These are phyloP conservation scores for Bipolaris cookei DNA, from an alignment of 2,329 filamentous ascomycete species.

Conservation along the genomic window DNA sequence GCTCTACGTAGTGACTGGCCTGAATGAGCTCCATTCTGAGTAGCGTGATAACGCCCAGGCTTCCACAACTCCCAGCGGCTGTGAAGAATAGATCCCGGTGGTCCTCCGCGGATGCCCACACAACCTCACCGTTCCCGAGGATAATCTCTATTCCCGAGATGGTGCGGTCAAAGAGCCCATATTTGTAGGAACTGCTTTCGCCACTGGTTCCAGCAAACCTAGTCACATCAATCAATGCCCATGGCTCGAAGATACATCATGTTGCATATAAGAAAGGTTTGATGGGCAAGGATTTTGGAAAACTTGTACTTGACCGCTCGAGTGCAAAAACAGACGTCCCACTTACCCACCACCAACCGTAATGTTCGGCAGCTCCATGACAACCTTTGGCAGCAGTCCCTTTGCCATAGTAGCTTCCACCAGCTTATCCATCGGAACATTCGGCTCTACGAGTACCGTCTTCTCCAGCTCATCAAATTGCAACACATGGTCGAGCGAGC, in stretches of 20 bases:
- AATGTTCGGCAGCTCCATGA: slow-evolving; percentile 75
- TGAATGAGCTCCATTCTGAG: slow-evolving; percentile 65
- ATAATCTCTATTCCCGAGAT: slow-evolving; percentile 69
- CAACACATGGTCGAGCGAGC: slow-evolving; percentile 56
- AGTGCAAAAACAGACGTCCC: background rate
- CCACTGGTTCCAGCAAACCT: slow-evolving; percentile 68
- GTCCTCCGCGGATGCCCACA: slow-evolving; percentile 54
- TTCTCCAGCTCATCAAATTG: slow-evolving; percentile 51
- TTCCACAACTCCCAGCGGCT: slow-evolving; percentile 66
- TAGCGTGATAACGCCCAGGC: slow-evolving; percentile 65
- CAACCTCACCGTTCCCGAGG: slow-evolving; percentile 62
- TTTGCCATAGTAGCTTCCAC: slow-evolving; percentile 63
- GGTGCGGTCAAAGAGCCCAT: slow-evolving; percentile 70
- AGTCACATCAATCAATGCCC: slow-evolving; percentile 4
- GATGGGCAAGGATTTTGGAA: background rate
- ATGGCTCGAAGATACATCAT: background rate
- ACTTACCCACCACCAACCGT: slow-evolving; percentile 66
- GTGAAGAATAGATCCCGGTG: slow-evolving; percentile 64
- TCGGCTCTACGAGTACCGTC: slow-evolving; percentile 67
- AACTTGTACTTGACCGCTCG: background rate
- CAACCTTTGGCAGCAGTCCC: slow-evolving; percentile 66
- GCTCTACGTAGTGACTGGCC: slow-evolving; percentile 63
- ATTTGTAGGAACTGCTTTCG: slow-evolving; percentile 70
- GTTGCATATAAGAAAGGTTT: background rate
- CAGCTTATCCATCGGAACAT: slow-evolving; percentile 71